Conservation (phyloP, 805 yeast genomes). For the Starmerella kuoi region DNA sequence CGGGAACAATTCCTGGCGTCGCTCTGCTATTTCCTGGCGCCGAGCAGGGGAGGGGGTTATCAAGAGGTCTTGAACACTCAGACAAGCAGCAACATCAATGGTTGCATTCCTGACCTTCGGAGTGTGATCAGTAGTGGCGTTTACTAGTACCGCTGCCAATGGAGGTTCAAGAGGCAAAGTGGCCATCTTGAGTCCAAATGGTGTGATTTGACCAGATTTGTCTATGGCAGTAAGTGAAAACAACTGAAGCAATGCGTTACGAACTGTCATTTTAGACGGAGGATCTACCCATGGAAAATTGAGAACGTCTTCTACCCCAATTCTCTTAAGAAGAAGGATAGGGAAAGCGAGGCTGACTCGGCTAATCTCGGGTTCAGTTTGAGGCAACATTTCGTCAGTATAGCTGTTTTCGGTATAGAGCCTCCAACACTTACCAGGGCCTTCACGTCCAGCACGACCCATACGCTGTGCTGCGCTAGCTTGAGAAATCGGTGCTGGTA, state of each 20-base stretch:
- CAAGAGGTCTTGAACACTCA: constrained; percentile 81
- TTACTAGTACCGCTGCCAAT: constrained; percentile 68
- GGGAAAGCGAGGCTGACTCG: constrained; percentile 80
- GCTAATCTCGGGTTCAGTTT: constrained; percentile 87
- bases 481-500: constrained; percentile 84
- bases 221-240: constrained; percentile 70
- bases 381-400: constrained; percentile 41
- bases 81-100: constrained; percentile 80
- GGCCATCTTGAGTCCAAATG: constrained; percentile 75
- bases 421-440: constrained; percentile 78
- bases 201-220: constrained; percentile 62
- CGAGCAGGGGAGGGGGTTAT: constrained; percentile 66
- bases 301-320: constrained; percentile 71
- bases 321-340: constrained; percentile 65
- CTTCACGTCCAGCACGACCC: constrained; percentile 99
- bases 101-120: constrained; percentile 45
- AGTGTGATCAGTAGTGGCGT: constrained; percentile 39
- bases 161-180: constrained; percentile 87
- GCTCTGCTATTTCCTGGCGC: constrained; percentile 74
- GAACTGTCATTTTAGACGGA: constrained; percentile 68
- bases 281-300: constrained; percentile 89
- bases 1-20: constrained; percentile 55
- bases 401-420: constrained; percentile 68
- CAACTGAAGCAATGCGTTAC: constrained; percentile 65
- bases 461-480: constrained; percentile 92